A percentile compares a stretch with the other conserved stretches of the same genome.
phyloP scores from a whole-genome alignment of 495 filamentous ascomycete genomes.

The Trichoderma erinaceum region DNA sequence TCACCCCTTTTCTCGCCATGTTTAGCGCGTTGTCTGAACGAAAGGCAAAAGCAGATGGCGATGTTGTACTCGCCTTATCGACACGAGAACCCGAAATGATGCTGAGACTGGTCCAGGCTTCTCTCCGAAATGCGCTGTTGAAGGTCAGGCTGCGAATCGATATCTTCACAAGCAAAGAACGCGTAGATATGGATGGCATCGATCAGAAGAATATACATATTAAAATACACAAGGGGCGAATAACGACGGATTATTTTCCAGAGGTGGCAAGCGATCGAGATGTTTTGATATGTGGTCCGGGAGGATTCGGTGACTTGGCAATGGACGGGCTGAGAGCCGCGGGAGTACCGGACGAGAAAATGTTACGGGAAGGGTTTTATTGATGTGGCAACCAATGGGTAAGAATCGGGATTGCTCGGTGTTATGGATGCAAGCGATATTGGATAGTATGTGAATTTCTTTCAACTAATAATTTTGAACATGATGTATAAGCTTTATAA shows the following conservation, averaged over 20 bases:
- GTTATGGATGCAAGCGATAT: background rate
- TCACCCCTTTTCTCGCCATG: constrained; percentile 6
- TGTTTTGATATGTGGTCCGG: constrained; percentile 3
- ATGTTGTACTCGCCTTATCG: constrained; percentile 1
- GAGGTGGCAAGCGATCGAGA: background rate
- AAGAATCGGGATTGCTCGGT: background rate
- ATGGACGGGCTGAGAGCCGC: constrained; percentile 3
- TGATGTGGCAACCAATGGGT: background rate
- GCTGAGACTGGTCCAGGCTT: background rate
- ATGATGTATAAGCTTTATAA: no score
- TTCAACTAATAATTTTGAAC: no score
- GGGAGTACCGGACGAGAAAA: background rate
- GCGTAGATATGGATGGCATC: background rate
- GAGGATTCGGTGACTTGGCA: background rate
- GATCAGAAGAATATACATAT: background rate
- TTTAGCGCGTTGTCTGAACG: constrained; percentile 7
- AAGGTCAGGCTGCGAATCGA: background rate
- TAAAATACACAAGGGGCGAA: background rate
- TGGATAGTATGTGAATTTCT: background rate
- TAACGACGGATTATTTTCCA: background rate
- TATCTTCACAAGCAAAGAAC: background rate
- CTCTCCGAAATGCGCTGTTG: background rate
- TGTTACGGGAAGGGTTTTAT: constrained; percentile 1
- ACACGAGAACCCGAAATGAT: constrained; percentile 8
- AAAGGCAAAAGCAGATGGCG: background rate